A percentile compares a stretch with the other conserved stretches of the same genome.
Evolutionary conservation across 164 flowering plant species (phyloP).

Genomic region (Berberis vulgaris): DNA sequence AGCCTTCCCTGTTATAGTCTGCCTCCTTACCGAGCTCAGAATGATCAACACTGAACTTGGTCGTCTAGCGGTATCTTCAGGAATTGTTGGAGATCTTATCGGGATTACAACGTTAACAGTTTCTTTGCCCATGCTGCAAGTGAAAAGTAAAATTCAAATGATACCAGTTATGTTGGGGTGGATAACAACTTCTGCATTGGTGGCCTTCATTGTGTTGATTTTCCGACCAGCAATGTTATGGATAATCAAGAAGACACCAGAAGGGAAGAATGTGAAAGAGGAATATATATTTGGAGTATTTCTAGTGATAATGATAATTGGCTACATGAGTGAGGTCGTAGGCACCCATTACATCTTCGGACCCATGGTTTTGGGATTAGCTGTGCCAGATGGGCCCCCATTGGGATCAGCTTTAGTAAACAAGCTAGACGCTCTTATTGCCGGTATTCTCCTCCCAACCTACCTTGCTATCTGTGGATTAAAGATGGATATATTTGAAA

Average conservation of each 20-base stretch:
- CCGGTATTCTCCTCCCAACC: conserved; percentile 2
- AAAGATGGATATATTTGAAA: not conserved
- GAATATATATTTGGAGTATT: conserved; percentile 8
- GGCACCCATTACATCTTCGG: conserved; percentile 30
- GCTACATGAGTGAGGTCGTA: conserved; percentile 13
- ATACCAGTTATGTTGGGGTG: not conserved
- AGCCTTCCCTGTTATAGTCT: conserved; percentile 9
- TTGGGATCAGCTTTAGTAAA: conserved; percentile 9
- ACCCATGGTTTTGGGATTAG: conserved; percentile 34
- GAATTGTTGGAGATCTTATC: conserved; percentile 5
- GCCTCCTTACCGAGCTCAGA: conserved; percentile 16
- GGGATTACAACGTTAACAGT: not conserved
- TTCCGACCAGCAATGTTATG: conserved; percentile 18
- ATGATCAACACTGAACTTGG: conserved; percentile 27
- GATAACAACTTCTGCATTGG: not conserved
- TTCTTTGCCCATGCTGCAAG: not conserved
- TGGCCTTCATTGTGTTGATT: conserved; percentile 7
- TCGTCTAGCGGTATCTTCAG: conserved; percentile 16
- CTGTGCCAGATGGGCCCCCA: conserved; percentile 26
- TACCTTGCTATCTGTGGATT: not conserved
- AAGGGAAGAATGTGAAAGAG: conserved; percentile 22
- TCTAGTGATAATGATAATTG: conserved; percentile 11
- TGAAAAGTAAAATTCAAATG: not conserved
- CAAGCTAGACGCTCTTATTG: conserved; percentile 5
- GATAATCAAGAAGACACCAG: conserved; percentile 21